Evolutionary conservation across 208 protist genomes (phyloP).

Genomic region (Porcisia hertigi): DNA sequence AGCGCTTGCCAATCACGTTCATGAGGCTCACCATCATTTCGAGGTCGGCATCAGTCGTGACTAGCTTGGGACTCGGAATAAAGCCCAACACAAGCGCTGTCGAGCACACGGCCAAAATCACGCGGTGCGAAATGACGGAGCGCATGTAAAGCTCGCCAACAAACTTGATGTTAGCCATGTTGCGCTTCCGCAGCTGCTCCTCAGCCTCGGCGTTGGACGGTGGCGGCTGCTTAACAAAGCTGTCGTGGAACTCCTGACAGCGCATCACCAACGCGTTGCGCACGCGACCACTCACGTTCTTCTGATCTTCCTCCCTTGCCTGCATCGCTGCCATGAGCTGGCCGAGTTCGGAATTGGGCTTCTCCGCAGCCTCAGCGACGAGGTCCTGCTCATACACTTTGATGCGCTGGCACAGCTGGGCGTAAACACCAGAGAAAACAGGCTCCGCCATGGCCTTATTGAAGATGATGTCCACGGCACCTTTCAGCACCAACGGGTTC

Average conservation of each 20-base stretch:
- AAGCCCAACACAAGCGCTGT: slow-evolving; percentile 40
- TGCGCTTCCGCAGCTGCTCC: slow-evolving; percentile 75
- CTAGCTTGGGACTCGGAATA: slow-evolving; percentile 32
- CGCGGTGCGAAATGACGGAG: slow-evolving; percentile 60
- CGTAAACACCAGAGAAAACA: slow-evolving; percentile 87
- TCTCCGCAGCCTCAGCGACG: slow-evolving; percentile 36
- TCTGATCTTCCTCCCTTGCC: slow-evolving; percentile 25
- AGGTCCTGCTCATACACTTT: slow-evolving; percentile 78
- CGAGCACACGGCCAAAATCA: slow-evolving; percentile 64
- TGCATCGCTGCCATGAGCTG: slow-evolving; percentile 27
- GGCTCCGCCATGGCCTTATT: slow-evolving; percentile 87
- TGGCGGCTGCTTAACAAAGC: slow-evolving; percentile 43
- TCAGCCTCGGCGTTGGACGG: slow-evolving; percentile 51
- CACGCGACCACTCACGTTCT: slow-evolving; percentile 36
- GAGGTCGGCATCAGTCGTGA: slow-evolving; percentile 67
- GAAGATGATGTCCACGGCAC: slow-evolving; percentile 83
- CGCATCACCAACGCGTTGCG: slow-evolving; percentile 46
- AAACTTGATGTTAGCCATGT: slow-evolving; percentile 93
- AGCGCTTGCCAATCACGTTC: slow-evolving; percentile 80
- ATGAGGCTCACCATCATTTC: slow-evolving; percentile 85
- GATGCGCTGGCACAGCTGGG: slow-evolving; percentile 72
- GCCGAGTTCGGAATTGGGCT: slow-evolving; percentile 38
- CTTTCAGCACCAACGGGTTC: slow-evolving; percentile 59
- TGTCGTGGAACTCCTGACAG: slow-evolving; percentile 62
- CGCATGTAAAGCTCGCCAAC: slow-evolving; percentile 88